These are phyloP conservation scores for Globisporangium paroecandrum DNA, from an alignment of 352 stramenopile species.

Conservation along the genomic window DNA sequence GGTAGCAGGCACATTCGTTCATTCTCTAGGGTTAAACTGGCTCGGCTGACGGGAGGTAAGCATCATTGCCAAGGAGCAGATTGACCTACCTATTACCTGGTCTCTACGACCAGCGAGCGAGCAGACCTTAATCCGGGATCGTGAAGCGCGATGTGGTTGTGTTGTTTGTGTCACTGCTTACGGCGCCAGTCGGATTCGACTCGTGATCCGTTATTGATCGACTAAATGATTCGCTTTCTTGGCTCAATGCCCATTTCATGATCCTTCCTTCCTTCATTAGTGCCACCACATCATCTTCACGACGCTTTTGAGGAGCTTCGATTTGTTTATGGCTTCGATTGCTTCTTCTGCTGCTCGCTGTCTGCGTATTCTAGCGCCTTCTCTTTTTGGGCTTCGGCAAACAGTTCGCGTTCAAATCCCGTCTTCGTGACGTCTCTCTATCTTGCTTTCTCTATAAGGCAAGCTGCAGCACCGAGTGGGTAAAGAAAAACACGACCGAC, in stretches of 20 bases:
- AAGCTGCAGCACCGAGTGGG: slow-evolving; percentile 58
- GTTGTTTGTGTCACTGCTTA: background rate
- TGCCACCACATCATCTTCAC: background rate
- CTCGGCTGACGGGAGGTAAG: background rate
- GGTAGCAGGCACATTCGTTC: background rate
- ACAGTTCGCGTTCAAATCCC: background rate
- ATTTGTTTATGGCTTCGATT: background rate
- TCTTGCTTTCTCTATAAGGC: slow-evolving; percentile 27
- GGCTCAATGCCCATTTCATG: background rate
- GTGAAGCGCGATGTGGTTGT: background rate
- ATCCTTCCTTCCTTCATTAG: background rate
- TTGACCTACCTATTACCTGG: too few relatives aligned
- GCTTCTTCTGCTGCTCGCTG: background rate
- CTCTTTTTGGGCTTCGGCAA: background rate
- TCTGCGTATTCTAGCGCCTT: background rate
- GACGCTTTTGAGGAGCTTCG: background rate
- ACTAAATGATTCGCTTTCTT: background rate
- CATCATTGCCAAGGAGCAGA: background rate
- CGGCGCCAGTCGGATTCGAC: background rate
- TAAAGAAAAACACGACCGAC: slow-evolving; percentile 62
- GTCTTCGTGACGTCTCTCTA: background rate
- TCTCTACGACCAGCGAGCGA: background rate
- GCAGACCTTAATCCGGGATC: background rate
- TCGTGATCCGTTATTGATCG: background rate
- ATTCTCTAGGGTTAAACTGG: background rate